These are phyloP conservation scores for Ramalina peruviana DNA, from an alignment of 495 filamentous ascomycete species.

Conservation along the genomic window DNA sequence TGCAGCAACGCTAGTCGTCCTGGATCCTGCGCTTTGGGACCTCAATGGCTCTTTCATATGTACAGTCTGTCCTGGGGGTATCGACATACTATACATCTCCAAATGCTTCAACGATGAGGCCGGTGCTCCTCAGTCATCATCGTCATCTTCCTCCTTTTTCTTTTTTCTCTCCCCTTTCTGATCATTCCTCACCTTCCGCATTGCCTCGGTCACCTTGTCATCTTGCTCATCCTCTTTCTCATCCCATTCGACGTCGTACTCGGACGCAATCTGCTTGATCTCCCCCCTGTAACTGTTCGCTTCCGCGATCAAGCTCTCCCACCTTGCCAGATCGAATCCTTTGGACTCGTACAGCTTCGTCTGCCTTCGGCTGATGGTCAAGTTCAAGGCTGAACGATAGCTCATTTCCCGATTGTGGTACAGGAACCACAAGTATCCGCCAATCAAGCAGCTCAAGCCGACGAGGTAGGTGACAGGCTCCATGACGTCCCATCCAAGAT, in stretches of 20 bases:
- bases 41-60: too few species aligned
- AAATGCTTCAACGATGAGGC: too few species aligned
- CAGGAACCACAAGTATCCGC: slow-evolving; percentile 85
- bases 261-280: slow-evolving; percentile 65
- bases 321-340: slow-evolving; percentile 62
- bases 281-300: slow-evolving; percentile 67
- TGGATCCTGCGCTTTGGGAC: too few species aligned
- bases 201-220: slow-evolving; percentile 53
- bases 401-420: slow-evolving; percentile 83
- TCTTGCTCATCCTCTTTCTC: slow-evolving; percentile 65
- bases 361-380: slow-evolving; percentile 69
- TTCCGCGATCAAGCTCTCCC: slow-evolving; percentile 69
- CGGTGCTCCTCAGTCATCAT: not conserved
- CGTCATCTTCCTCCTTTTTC: slow-evolving; percentile 28
- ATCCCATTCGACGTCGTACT: slow-evolving; percentile 94
- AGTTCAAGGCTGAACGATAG: slow-evolving; percentile 72
- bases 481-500: slow-evolving; percentile 58
- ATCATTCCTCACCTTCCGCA: slow-evolving; percentile 46
- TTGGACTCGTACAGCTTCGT: slow-evolving; percentile 57
- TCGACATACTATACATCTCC: too few species aligned
- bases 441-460: slow-evolving; percentile 69
- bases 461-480: slow-evolving; percentile 47
- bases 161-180: slow-evolving; percentile 34
- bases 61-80: too few species aligned
- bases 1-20: too few species aligned